These are phyloP conservation scores for Endocarpon pusillum DNA, from an alignment of 495 filamentous ascomycete species.

Conservation along the genomic window DNA sequence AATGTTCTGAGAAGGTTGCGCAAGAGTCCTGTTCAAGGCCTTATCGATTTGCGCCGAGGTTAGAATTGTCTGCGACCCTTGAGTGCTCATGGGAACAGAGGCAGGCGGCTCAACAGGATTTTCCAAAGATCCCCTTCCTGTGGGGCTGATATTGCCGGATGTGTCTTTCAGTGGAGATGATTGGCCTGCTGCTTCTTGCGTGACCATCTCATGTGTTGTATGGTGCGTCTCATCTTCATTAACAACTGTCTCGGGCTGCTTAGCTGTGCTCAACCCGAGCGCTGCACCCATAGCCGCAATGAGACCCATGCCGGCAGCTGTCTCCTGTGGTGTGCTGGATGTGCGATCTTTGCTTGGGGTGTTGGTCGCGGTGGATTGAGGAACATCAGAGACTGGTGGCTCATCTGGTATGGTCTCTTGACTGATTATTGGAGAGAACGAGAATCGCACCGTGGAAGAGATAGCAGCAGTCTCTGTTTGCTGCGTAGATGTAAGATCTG, in stretches of 20 bases:
- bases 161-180: conserved; percentile 23
- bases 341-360: too few relatives aligned
- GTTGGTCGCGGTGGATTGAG: too few relatives aligned
- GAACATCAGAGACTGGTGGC: too few relatives aligned
- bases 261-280: too few relatives aligned
- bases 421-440: not conserved
- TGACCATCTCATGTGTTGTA: conserved; percentile 18
- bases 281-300: too few relatives aligned
- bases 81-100: too few relatives aligned
- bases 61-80: conserved; percentile 55
- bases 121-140: conserved; percentile 23
- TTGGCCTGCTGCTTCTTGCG: conserved; percentile 18
- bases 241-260: conserved; percentile 19
- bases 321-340: too few relatives aligned
- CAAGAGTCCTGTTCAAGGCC: conserved; percentile 27
- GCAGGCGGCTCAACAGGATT: too few relatives aligned
- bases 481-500: conserved; percentile 3
- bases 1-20: conserved; percentile 7
- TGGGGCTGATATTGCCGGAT: conserved; percentile 25
- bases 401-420: not conserved
- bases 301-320: too few relatives aligned
- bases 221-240: conserved; percentile 39
- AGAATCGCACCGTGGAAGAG: too few relatives aligned
- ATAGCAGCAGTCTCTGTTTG: conserved; percentile 10
- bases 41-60: conserved; percentile 57